A percentile compares a stretch with the other conserved stretches of the same genome.
These are phyloP conservation scores for Nakazawaea anatomiae DNA, from an alignment of 805 yeast genomes.

Conservation along the genomic window DNA sequence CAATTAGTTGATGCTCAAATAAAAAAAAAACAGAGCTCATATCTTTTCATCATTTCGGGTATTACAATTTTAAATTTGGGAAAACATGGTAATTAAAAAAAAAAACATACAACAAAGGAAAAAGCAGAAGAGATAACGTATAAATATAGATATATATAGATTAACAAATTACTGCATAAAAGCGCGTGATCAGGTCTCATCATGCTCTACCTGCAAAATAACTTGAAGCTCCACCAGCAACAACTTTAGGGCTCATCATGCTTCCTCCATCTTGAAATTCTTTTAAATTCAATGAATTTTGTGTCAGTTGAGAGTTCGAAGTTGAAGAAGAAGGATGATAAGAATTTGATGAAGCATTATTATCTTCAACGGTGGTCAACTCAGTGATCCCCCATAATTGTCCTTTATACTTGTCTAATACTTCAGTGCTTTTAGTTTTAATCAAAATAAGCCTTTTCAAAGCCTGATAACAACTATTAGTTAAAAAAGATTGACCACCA, in stretches of 20 bases:
- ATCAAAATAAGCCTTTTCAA: conserved; percentile 24
- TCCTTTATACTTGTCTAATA: conserved; percentile 7
- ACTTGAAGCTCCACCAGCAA: background rate
- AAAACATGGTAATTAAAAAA: too few species aligned
- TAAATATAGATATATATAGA: background rate
- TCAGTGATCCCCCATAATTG: conserved; percentile 9
- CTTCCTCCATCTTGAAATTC: conserved; percentile 1
- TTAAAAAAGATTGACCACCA: conserved; percentile 58
- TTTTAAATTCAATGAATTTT: conserved; percentile 1
- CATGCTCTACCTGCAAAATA: background rate
- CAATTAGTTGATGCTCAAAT: too few species aligned
- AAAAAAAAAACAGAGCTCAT: too few species aligned
- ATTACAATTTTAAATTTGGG: too few species aligned
- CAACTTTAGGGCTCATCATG: conserved; percentile 2
- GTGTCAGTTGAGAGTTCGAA: conserved; percentile 3
- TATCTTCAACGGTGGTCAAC: background rate
- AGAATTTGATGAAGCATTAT: background rate
- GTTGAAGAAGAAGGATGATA: conserved; percentile 1
- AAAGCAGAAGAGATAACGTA: too few species aligned
- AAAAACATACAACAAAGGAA: too few species aligned
- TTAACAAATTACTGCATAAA: background rate
- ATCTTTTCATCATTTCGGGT: too few species aligned
- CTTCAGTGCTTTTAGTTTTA: conserved; percentile 6
- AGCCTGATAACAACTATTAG: conserved; percentile 62
- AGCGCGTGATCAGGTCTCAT: background rate